Base-by-base conservation (phyloP, 192 early-diverging fungal species). In the Funneliformis mosseae region DNA sequence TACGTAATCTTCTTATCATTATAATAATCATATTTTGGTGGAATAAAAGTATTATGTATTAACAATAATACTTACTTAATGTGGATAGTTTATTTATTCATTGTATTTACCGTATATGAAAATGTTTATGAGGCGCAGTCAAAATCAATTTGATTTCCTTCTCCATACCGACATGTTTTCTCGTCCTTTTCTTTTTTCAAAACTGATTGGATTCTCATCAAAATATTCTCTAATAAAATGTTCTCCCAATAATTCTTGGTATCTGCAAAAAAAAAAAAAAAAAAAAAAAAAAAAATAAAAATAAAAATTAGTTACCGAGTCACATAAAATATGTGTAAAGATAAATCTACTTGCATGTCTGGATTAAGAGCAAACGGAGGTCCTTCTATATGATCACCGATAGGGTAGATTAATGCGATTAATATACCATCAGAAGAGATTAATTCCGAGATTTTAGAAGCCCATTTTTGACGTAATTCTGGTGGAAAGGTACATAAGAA, bases 401-500 rank as follows among this genome's bases (percentile, higher is more conserved):
- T 63, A 9, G 96, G 96, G 79, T 83, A 96, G 91, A 96, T 95
- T 67, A 94, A 86, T 23, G 89, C 87, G 50, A 97, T 89, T 74
- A 96, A 85, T 39, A 90, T 79, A 38, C 93, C 95, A 64, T 90
- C 94, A 38, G 85, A 84, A 12, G 81, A 50, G 69, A 94, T 84
- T 81, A 97, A 83, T 69, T 91, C 89, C 12, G 87, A 85, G 81
- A 93, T 92, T 39, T 90, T 87, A 10, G 43, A 59, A 64, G 92
- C 93, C 95, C 94, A 95, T 16, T 79, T 82, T 1, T 84, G 43
- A 8, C 95, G 79, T 77, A 92, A 88, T 8, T 83, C 81, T 14
- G 93, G 93, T 14, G 85, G 86, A 11, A 97, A 79, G 8, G 94
- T 94, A 78, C 95, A 96, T 45, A 96, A 87, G 82, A 97, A 97